Evolutionary conservation across 768 basidiomycete species (phyloP).

Genomic region (Tylopilus felleus): DNA sequence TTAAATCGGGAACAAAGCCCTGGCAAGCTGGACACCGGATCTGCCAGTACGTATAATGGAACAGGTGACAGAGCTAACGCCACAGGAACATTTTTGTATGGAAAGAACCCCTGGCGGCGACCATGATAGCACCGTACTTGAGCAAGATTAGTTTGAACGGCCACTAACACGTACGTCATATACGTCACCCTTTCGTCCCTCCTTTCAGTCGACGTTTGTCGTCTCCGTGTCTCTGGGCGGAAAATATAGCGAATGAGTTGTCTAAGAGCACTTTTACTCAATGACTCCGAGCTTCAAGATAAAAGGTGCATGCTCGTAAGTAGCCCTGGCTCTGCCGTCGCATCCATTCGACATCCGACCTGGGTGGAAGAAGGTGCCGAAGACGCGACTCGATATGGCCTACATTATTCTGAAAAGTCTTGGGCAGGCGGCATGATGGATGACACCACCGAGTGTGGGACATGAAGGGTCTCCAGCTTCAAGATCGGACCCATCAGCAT

Average conservation of each 20-base stretch:
- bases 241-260: too few species aligned
- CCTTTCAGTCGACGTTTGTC: too few species aligned
- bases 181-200: too few species aligned
- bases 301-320: slow-evolving; percentile 55
- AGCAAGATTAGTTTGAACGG: too few species aligned
- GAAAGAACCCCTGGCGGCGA: too few species aligned
- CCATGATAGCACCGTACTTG: too few species aligned
- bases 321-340: slow-evolving; percentile 53
- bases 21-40: background rate
- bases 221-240: too few species aligned
- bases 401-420: slow-evolving; percentile 69
- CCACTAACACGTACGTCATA: too few species aligned
- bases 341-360: slow-evolving; percentile 66
- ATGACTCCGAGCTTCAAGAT: too few species aligned
- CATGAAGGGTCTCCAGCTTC: slow-evolving; percentile 54
- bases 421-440: slow-evolving; percentile 71
- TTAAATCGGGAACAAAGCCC: background rate
- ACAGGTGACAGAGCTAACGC: background rate
- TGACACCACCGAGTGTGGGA: slow-evolving; percentile 72
- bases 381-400: slow-evolving; percentile 18
- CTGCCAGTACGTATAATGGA: background rate
- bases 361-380: slow-evolving; percentile 37
- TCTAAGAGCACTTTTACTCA: too few species aligned
- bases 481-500: background rate
- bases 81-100: background rate